Evolutionary conservation across 768 basidiomycete genomes (phyloP), one percentile per base, ranked within the genome.

Genomic region (Suillus alpinus): DNA sequence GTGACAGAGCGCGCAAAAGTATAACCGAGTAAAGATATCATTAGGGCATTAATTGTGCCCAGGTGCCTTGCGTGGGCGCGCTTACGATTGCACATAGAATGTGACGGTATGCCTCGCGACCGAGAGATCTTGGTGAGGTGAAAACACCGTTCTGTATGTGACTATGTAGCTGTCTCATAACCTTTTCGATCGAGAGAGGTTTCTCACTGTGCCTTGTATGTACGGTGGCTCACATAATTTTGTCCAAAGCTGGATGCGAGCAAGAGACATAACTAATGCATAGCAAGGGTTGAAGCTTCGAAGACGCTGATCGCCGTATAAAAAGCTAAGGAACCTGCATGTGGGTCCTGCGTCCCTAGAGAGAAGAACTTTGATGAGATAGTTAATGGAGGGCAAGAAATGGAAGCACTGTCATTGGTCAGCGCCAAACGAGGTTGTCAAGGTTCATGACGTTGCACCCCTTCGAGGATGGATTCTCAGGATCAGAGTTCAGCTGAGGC

Each of bases 281-380:
- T 55, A n/a, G 59, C 56, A 59, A 57, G 59, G 59, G 59, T 39
- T 14, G 51, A 26, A 31, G 26, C 46, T 55, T 59, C 44, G 26
- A 26, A 29, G 18, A 59, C 37, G 36, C 18, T 26, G 34, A 59
- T 59, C 58, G 58, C 58, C 58, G 47, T 37, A 53, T 23, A 20
- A 53, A 37, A 53, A 53, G 36, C 34, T 16, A 20, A 32, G 49
- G 14, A 5, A 29, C 26, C 47, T 49, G 23, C 13, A 14, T 23
- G 46, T 47, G 46, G 46, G 23, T 40, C 16, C 14, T 4, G 39
- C 39, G 39, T 40, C 39, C 39, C 39, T 47, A 46, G 20, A 44
- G 43, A 13, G 43, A 44, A 44, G 41, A 43, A 43, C n/a, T 4
- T 39, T 16, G 39, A 40, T 40, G 14, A 14, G 6, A 40, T 40